These are phyloP conservation scores for Dipteronia dyeriana DNA, from an alignment of 345 rosid genomes.

Conservation along the genomic window DNA sequence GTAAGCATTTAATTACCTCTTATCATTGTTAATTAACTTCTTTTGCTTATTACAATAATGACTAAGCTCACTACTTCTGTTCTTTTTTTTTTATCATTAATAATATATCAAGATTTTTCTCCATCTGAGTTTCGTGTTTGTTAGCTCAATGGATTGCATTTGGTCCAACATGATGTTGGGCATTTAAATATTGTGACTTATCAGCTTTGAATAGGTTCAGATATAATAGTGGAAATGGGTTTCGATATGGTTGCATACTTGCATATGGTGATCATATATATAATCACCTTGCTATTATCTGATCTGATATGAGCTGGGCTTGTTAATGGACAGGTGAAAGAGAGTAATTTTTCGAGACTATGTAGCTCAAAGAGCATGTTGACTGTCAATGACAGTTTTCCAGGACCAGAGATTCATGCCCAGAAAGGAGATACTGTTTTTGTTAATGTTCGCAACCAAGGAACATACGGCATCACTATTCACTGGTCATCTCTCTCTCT, in stretches of 20 bases:
- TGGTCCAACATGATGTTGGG: too few relatives aligned
- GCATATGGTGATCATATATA: background rate
- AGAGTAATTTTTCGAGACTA: constrained; percentile 24
- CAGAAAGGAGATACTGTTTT: constrained; percentile 27
- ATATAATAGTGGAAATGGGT: too few relatives aligned
- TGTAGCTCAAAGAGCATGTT: constrained; percentile 38
- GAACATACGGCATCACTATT: constrained; percentile 30
- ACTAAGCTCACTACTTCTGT: too few relatives aligned
- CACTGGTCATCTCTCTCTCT: constrained; percentile 25
- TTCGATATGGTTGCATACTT: background rate
- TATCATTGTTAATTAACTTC: too few relatives aligned
- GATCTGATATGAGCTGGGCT: background rate
- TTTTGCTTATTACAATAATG: too few relatives aligned
- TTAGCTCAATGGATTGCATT: too few relatives aligned
- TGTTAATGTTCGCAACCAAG: constrained; percentile 27
- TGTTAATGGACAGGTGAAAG: constrained; percentile 22
- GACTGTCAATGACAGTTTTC: constrained; percentile 36
- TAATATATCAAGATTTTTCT: too few relatives aligned
- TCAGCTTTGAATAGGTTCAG: too few relatives aligned
- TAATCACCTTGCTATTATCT: background rate
- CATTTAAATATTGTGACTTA: background rate
- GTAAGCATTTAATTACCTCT: too few relatives aligned
- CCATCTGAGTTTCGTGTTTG: too few relatives aligned
- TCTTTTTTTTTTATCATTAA: too few relatives aligned
- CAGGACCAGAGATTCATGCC: constrained; percentile 32